These are phyloP conservation scores for Sanghuangporus weigelae DNA, from an alignment of 1,284 basidiomycete species.

Conservation along the genomic window DNA sequence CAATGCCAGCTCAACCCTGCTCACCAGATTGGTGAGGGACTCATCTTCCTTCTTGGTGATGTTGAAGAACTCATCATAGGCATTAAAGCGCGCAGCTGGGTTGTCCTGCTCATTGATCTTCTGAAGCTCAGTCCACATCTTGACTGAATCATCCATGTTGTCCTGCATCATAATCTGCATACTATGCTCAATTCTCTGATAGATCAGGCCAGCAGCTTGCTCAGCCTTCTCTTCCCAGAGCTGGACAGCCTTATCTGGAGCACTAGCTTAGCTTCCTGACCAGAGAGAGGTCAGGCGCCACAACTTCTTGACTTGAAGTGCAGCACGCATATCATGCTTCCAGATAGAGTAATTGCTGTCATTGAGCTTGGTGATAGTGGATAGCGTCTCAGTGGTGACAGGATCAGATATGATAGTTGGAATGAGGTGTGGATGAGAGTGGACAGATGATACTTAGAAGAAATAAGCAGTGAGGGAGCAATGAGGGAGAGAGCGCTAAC, in stretches of 20 bases:
- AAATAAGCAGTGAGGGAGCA: neutral
- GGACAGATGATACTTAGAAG: neutral
- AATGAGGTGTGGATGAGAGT: neutral
- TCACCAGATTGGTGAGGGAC: neutral
- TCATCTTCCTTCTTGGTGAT: neutral
- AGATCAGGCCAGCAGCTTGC: neutral
- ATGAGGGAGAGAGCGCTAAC: neutral
- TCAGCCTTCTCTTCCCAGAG: neutral
- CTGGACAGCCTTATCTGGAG: no score
- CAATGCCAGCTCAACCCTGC: neutral
- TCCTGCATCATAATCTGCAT: neutral
- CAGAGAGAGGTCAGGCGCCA: neutral
- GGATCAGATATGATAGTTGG: neutral
- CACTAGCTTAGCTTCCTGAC: neutral
- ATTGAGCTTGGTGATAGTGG: neutral
- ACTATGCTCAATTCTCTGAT: neutral
- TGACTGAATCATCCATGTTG: neutral
- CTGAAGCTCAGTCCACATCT: neutral
- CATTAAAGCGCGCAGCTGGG: neutral
- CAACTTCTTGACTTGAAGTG: neutral
- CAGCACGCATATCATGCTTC: no score
- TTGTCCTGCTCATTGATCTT: neutral
- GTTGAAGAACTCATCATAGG: neutral
- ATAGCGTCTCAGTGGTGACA: neutral
- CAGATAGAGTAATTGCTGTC: neutral